These are phyloP conservation scores for Neurospora hispaniola DNA, from an alignment of 495 filamentous ascomycete genomes.

Conservation along the genomic window DNA sequence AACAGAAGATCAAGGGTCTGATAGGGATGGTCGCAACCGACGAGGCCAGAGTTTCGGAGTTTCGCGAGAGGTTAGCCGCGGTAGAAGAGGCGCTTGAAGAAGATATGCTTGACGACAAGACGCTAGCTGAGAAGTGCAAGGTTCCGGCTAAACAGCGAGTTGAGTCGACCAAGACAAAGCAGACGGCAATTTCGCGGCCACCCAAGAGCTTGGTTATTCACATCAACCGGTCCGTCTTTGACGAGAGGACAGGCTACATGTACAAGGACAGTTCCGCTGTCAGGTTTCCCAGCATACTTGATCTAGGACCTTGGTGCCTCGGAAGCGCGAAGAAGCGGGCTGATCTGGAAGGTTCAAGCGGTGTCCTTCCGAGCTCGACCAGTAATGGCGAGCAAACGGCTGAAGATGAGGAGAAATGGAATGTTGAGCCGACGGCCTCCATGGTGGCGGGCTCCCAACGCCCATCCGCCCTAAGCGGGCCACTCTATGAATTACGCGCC, in stretches of 20 bases:
- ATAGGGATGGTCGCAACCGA: slow-evolving; percentile 14
- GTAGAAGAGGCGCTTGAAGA: slow-evolving; percentile 63
- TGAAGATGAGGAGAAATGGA: slow-evolving; percentile 50
- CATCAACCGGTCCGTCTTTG: slow-evolving; percentile 83
- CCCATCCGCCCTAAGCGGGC: slow-evolving; percentile 35
- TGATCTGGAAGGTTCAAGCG: not conserved
- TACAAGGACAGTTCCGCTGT: slow-evolving; percentile 77
- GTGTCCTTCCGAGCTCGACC: not conserved
- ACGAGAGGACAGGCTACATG: slow-evolving; percentile 64
- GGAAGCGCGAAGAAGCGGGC: slow-evolving; percentile 32
- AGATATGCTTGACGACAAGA: slow-evolving; percentile 70
- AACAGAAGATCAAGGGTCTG: slow-evolving; percentile 27
- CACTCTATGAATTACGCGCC: slow-evolving; percentile 70
- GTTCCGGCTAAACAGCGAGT: slow-evolving; percentile 58
- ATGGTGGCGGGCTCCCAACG: slow-evolving; percentile 49
- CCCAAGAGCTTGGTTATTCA: slow-evolving; percentile 75
- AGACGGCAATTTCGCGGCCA: slow-evolving; percentile 71
- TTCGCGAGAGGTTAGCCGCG: slow-evolving; percentile 42
- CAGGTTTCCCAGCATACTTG: slow-evolving; percentile 58
- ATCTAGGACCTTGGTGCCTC: slow-evolving; percentile 71
- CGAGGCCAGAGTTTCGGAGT: slow-evolving; percentile 14
- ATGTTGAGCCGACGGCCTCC: slow-evolving; percentile 49
- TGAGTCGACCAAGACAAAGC: slow-evolving; percentile 72
- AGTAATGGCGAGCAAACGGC: slow-evolving; percentile 7
- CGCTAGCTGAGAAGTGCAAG: slow-evolving; percentile 59